Evolutionary conservation across 106 monocot genomes (phyloP), one percentile per base, ranked within the genome.

Genomic region (Alisma plantagoaquatica): DNA sequence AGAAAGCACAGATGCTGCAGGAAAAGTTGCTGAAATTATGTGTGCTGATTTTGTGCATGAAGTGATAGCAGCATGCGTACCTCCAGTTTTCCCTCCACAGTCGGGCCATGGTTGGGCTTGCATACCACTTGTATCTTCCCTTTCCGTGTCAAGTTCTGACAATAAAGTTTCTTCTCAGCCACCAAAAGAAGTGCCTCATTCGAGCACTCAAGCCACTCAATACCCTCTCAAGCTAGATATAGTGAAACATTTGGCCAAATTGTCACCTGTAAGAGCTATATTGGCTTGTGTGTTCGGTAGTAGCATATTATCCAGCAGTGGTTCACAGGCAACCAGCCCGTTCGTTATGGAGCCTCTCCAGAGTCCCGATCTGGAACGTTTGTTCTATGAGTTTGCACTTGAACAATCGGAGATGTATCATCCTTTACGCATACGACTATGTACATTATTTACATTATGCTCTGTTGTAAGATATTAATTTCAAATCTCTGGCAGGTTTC

Each of bases 1-100:
- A 2, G 83, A 82, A 78, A 96, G 87, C 53, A 78, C 73, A 71
- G 94, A 96, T 73, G 94, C 94, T 44, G 94, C 94, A 72, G 88
- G 47, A 76, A 84, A 84, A 64, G 80, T 88, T 24, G 88, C 94
- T 69, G 94, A 96, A 51, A 74, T 84, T 32, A 88, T 96, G 88
- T 44, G 75, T 63, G 81, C 74, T 44, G 88, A 96, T 73, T 96
- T 96, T 68, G 94, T 96, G 56, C 88, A 96, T 69, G 88, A 96
- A 75, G 69, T 96, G 29, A 81, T 96, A 64, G 70, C 88, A 51
- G 83, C 94, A 26, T 96, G 88, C 71, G 94, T 96, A 2, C 88
- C 94, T 49, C 94, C 94, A 42, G 94, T 96, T 63, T 96, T 88
- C 27, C 77, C 87, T 14, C 88, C 94, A 54, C 55, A 63, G 46